Evolutionary conservation across 2,329 filamentous ascomycete species (phyloP).

Genomic region (Pseudogymnoascus pannorum): DNA sequence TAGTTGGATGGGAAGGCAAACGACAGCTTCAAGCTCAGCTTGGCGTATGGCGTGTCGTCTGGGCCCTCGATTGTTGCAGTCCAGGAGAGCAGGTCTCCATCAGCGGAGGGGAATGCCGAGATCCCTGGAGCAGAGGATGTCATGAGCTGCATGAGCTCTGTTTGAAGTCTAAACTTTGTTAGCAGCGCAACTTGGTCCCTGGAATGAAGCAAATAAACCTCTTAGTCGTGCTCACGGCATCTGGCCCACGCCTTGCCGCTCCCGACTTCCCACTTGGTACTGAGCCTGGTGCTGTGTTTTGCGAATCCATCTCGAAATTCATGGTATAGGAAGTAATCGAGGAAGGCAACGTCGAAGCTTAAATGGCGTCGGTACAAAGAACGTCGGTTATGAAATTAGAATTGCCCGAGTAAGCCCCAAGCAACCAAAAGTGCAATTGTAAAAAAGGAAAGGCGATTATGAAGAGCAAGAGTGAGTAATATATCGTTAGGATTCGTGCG

Average conservation of each 20-base stretch:
- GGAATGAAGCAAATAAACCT: constrained; percentile 44
- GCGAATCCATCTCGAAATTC: constrained; percentile 48
- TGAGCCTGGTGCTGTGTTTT: constrained; percentile 60
- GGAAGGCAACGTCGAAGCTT: neutral
- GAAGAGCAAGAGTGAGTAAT: neutral
- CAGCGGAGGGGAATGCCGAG: constrained; percentile 85
- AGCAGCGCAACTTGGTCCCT: constrained; percentile 9
- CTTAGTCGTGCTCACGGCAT: constrained; percentile 71
- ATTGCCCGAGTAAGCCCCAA: neutral
- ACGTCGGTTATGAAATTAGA: neutral
- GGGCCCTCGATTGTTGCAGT: constrained; percentile 90
- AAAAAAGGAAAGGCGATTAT: constrained; percentile 1
- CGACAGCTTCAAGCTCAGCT: constrained; percentile 82
- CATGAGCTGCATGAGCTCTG: constrained; percentile 98
- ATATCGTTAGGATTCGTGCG: constrained; percentile 7
- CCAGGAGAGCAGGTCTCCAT: constrained; percentile 88
- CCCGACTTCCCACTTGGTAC: constrained; percentile 47
- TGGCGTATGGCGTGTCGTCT: constrained; percentile 82
- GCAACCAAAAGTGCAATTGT: neutral
- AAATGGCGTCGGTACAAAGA: constrained; percentile 2
- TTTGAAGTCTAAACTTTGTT: constrained; percentile 64
- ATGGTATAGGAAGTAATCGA: constrained; percentile 17
- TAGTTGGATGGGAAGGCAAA: constrained; percentile 90
- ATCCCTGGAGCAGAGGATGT: constrained; percentile 87
- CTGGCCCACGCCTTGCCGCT: constrained; percentile 48